phyloP scores from a whole-genome alignment of 2,329 filamentous ascomycete species.

The Diaporthe nobilis region DNA sequence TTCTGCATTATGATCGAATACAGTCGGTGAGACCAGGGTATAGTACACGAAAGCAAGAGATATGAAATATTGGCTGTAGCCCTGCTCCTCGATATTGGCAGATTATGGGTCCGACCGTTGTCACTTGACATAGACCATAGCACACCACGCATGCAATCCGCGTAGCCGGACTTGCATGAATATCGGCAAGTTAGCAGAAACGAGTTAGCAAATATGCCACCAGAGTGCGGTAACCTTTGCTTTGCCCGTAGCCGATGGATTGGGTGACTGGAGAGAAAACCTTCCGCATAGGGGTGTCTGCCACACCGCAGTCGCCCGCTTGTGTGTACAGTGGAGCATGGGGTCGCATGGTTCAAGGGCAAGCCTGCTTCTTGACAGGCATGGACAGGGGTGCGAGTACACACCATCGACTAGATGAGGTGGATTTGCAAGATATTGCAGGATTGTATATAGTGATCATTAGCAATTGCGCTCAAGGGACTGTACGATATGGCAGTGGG shows the following conservation, averaged over 20 bases:
- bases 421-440: conserved; percentile 37
- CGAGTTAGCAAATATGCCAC: conserved; percentile 36
- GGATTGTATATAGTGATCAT: conserved; percentile 25
- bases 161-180: conserved; percentile 33
- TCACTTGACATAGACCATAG: conserved; percentile 33
- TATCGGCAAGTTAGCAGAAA: conserved; percentile 35
- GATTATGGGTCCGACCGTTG: conserved; percentile 24
- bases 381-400: conserved; percentile 17
- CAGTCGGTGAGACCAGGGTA: conserved; percentile 30
- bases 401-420: conserved; percentile 30
- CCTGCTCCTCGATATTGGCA: conserved; percentile 27
- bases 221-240: conserved; percentile 8
- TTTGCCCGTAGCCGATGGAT: conserved; percentile 17
- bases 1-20: conserved; percentile 34
- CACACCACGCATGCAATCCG: conserved; percentile 17
- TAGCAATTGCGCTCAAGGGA: background rate
- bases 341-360: conserved; percentile 35
- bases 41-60: conserved; percentile 29
- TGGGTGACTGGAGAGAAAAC: conserved; percentile 7
- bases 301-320: conserved; percentile 28
- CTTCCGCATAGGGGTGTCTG: conserved; percentile 35
- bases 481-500: background rate
- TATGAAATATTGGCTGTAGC: conserved; percentile 36
- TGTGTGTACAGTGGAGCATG: conserved; percentile 27
- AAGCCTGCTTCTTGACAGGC: conserved; percentile 23